Evolutionary conservation across 2,329 filamentous ascomycete genomes (phyloP), one percentile per base, ranked within the genome.

Genomic region (Chaetomium olivaceum): DNA sequence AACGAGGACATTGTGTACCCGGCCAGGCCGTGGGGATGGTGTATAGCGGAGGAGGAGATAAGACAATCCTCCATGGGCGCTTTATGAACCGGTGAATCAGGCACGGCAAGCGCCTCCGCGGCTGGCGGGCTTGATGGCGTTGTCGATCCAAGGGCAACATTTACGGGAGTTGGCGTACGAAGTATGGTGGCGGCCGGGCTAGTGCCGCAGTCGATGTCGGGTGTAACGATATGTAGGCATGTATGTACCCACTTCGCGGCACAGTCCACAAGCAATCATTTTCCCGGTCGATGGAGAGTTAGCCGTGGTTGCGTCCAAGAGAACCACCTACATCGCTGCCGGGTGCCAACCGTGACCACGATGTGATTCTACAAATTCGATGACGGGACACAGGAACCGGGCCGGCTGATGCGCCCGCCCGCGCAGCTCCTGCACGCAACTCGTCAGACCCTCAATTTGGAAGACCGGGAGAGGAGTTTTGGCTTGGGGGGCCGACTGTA

Each of bases 51-150:
- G 48, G 36, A 43, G 16, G 23, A 63, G 39, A 36, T 60, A 46
- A 51, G 58, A 55, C 27, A 21, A 52, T 31, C 51, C 58, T 56
- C 61, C 58, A 55, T 64, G 63, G 62, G 14, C n/a, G 21, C 33
- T 50, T 63, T 61, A 63, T 62, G 62, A 62, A 39, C 67, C 67
- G 67, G 68, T 63, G 64, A 67, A 71, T 70, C 69, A 70, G 63
- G 65, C 64, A 63, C 65, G 64, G 69, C 64, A 61, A 58, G 33
- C 65, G 19, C 19, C 58, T 58, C 62, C 50, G 55, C 61, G 43
- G 55, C 25, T 63, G 61, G 51, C 58, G 52, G 64, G 27, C 36
- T 55, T 55, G 39, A 23, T n/a, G 21, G 25, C 58, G 33, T 29
- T 23, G 62, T 51, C 50, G 43, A 43, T 58, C 59, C 51, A 51